A percentile compares a stretch with the other conserved stretches of the same genome.
phyloP scores from a whole-genome alignment of 2,329 filamentous ascomycete genomes.

The Xylariales sp. region DNA sequence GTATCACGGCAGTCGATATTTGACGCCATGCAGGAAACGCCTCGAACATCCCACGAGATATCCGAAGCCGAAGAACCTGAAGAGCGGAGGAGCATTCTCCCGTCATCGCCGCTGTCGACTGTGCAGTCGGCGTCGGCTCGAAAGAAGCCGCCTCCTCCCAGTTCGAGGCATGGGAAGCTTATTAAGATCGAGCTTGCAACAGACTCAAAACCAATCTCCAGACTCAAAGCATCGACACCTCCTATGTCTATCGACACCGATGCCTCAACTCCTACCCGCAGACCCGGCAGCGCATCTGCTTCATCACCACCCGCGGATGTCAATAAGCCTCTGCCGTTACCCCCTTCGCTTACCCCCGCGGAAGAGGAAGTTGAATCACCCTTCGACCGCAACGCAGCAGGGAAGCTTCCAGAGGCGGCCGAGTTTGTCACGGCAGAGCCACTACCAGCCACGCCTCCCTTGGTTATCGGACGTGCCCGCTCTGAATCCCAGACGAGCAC shows the following conservation, averaged over 20 bases:
- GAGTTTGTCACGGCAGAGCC: constrained; percentile 24
- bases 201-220: constrained; percentile 23
- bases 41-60: constrained; percentile 55
- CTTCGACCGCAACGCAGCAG: constrained; percentile 50
- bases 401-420: constrained; percentile 42
- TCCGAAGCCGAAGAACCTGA: constrained; percentile 45
- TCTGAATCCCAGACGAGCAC: constrained; percentile 24
- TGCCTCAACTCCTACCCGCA: constrained; percentile 15
- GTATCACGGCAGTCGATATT: constrained; percentile 55
- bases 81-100: constrained; percentile 32
- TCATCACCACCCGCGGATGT: constrained; percentile 42
- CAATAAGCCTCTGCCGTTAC: constrained; percentile 59
- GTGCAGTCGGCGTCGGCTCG: constrained; percentile 20
- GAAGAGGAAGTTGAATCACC: constrained; percentile 46
- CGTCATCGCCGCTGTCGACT: constrained; percentile 18
- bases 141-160: constrained; percentile 65
- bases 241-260: constrained; percentile 14
- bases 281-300: constrained; percentile 15
- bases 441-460: constrained; percentile 34
- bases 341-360: constrained; percentile 40
- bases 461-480: constrained; percentile 26
- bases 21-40: constrained; percentile 46
- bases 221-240: constrained; percentile 7
- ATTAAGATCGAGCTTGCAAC: constrained; percentile 50
- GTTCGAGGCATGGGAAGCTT: constrained; percentile 72